Base-by-base conservation (phyloP, 345 rosid genomes). In the Acer campestre region DNA sequence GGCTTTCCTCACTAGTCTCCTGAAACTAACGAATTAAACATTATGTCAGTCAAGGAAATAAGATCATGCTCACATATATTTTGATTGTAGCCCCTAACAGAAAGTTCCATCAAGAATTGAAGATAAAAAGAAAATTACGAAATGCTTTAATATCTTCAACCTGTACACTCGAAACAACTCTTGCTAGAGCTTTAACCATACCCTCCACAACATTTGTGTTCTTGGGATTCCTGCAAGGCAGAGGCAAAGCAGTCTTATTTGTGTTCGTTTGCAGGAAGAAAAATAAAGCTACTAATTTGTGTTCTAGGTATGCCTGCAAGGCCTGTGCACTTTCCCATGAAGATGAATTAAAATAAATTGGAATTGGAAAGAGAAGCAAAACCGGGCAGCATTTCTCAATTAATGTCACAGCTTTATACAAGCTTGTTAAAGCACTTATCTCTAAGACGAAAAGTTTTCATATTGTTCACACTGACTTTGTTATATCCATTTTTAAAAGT, bases 131-230 rank as follows among this genome's bases (percentile, higher is more conserved):
- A 71, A 13, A 70, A 70, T 16, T 67, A 71, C 38, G 73, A 59
- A 59, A 59, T 59, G 61, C 58, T 44, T 20, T 29, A 64, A 78
- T 44, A 69, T 75, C 29, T 77, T 86, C 83, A 82, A 95, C 99
- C 97, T 96, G 98, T 73, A 94, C 84, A 84, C 88, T 91, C 11
- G 94, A 96, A 85, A 94, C 98, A 84, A 96, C 97, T 64, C 97
- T 95, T 83, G 98, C 98, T 77, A 96, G 97, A 68, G 99, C 90
- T 81, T 94, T 96, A 83, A 94, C 95, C 94, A 96, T 94, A 80
- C 91, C 90, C 91, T 94, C 99, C 82, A 92, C 99, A 73, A 96
- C 95, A 88, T 96, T 94, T 59, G 98, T 92, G 85, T 91, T 96
- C 88, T 89, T 94, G 31, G 98, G 98, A 78, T 96, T 82, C 99